Base-by-base conservation (phyloP, 1,139 yeast species). In the Debaryomyces psychrophilus region DNA sequence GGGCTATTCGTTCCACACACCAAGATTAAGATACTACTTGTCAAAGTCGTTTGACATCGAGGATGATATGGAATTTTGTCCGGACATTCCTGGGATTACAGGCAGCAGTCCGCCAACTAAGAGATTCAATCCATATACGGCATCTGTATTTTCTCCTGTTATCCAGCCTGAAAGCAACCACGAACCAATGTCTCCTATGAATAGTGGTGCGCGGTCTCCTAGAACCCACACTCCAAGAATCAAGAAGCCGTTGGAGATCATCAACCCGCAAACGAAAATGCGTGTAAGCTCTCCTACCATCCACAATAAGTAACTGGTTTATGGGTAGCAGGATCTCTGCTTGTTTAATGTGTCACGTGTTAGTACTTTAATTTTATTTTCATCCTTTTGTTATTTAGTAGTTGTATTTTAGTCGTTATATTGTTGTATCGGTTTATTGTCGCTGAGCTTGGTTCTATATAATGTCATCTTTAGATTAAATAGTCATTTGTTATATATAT, bases 221-320 rank as follows among this genome's bases (percentile, higher is more conserved):
- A 64, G 79, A 47, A 71, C 71, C 3, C 69, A 68, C 45, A 80
- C 87, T 4, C 86, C 86, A 26, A 69, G 87, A 53, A 74, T 77
- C 33, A 81, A 78, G 61, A 82, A 82, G 56, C 82, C 85, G 5
- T 67, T 88, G 59, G 93, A 87, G 60, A 87, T 87, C 54, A 84
- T 88, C 50, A 85, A 87, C 62, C 95, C 95, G 7, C 81, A 79
- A 45, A 87, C 95, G 4, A 90, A 90, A 41, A 63, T 83, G 69
- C 76, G 85, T 58, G 81, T 86, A 26, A 75, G 75, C 4, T 81
- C 87, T 20, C 85, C 88, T 17, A 75, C 76, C 22, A 50, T 46
- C 44, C 52, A 52, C 38, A 54, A 49, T 40, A 51, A 52, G 38
- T 52, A 43, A 43, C 41, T 44, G 46, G 48, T 20, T 33, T 33